Evolutionary conservation across 1,284 basidiomycete genomes (phyloP).

Genomic region (Porodaedalea pini): DNA sequence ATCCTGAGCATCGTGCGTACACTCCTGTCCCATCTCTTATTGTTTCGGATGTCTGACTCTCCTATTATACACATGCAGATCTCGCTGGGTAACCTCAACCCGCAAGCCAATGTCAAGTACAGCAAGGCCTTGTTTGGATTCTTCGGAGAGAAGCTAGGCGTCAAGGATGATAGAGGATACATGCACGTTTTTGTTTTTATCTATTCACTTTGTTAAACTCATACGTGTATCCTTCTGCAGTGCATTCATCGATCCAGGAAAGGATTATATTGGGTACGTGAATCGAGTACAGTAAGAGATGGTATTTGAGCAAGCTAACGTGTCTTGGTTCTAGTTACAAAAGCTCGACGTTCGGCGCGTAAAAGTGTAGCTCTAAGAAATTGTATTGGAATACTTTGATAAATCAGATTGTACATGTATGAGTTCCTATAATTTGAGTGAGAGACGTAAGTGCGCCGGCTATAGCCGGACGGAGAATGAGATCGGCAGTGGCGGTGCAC

Average conservation of each 20-base stretch:
- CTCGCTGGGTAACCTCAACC: conserved; percentile 53
- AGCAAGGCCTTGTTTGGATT: conserved; percentile 52
- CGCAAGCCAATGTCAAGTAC: conserved; percentile 47
- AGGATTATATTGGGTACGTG: conserved; percentile 50
- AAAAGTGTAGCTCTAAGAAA: too few relatives aligned
- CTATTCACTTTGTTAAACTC: background rate
- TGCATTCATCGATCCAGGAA: conserved; percentile 57
- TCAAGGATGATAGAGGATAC: conserved; percentile 53
- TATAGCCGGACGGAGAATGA: too few relatives aligned
- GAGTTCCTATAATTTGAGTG: too few relatives aligned
- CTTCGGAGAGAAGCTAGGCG: conserved; percentile 49
- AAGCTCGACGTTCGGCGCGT: too few relatives aligned
- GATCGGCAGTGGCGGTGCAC: background rate
- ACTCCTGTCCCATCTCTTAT: background rate
- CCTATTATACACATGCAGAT: conserved; percentile 34
- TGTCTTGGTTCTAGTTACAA: too few relatives aligned
- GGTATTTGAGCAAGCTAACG: too few relatives aligned
- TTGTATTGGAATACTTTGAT: too few relatives aligned
- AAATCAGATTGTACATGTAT: too few relatives aligned
- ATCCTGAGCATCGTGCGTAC: conserved; percentile 49
- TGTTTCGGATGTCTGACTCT: background rate
- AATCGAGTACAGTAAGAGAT: too few relatives aligned
- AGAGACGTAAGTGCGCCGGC: too few relatives aligned
- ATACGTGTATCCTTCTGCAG: conserved; percentile 31
- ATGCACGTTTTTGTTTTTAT: conserved; percentile 32